Base-by-base conservation (phyloP, 257 asterid genomes). In the Orobanche coerulescens region DNA sequence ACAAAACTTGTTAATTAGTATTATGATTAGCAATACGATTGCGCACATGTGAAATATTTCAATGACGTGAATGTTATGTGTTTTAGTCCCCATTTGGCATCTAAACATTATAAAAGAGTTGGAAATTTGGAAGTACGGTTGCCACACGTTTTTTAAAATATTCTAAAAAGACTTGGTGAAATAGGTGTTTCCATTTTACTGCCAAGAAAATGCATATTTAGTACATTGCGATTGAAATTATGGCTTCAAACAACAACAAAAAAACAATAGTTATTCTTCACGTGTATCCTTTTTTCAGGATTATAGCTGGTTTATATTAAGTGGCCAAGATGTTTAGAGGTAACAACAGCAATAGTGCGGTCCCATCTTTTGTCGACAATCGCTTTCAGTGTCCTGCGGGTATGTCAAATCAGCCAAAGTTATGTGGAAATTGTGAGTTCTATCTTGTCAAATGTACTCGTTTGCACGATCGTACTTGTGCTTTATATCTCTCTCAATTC, bases 341-440 rank as follows among this genome's bases (percentile, higher is more conserved):
- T 53, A 81, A 81, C 66, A 80, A 76, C 67, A 78, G 69, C 54
- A 78, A 75, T 53, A 9, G 76, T 18, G 75, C 79, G 8, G 49
- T 72, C 61, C 84, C 84, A 13, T 75, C 75, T 71, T 79, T 87
- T 40, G 71, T 78, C 20, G 79, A 74, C 24, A 76, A 50, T 44
- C 73, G 59, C 55, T 78, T 79, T 73, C 88, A 64, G 72, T 81
- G 68, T 72, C 80, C 85, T 19, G 56, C 78, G 40, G 77, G 59
- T 40, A 76, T 71, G 55, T 64, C 94, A 40, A 84, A 84, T 71
- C 95, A 82, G 77, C 83, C 62, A 28, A 95, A 79, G 68, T 72
- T 79, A 55, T 74, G 78, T 71, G 87, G 83, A 79, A 79, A 80
- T 39, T 55, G 97, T 90, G 68, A 78, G 95, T 84, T 68, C 9